Base-by-base conservation (phyloP, 2,329 filamentous ascomycete species). In the Trichoderma lentiforme region DNA sequence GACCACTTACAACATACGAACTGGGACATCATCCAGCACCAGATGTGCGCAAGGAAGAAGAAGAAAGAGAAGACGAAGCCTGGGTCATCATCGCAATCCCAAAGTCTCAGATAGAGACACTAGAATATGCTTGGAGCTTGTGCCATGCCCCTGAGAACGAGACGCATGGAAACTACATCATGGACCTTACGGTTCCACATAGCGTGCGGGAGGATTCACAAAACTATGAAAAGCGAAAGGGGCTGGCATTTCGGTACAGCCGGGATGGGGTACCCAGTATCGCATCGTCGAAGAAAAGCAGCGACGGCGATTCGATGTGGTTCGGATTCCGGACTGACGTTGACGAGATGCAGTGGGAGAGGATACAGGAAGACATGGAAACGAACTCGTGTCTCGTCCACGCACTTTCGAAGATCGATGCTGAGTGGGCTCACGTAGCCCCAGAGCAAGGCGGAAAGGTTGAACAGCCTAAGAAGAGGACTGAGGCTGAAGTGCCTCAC, bases 61-160 rank as follows among this genome's bases (percentile, higher is more conserved):
- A 28, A n/a, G 56, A 28, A n/a, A 30, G 11, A 34, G 57, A n/a
- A n/a, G 61, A 72, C 15, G 26, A 73, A 24, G 67, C 75, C 14
- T 72, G 63, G 32, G 32, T 76, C 28, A 73, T 75, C 14, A 74
- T 78, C 58, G 75, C 74, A 1, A 74, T 75, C 18, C 77, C 76
- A 6, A 73, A 71, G 36, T 14, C 32, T 21, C 71, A 72, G n/a
- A 67, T 77, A 5, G 71, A 74, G 30, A 73, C 73, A 14, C 24
- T 76, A n/a, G 73, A 70, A 62, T 75, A 78, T 60, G 72, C 61
- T n/a, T 77, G 76, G 75, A 51, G 3, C 15, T 26, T n/a, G 4
- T 5, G 4, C 9, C 14, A 0, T 12, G 3, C 3, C 39, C 9
- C 11, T 6, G 53, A 9, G 26, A 14, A 21, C 18, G 15, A 18